phyloP scores from a whole-genome alignment of 306 rosid species.

The Medicago truncatula region MtrunA17r5.0-ANR NC_053045.1:56669001-56669500 shows the following conservation, averaged over 20 bases:
- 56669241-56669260: slow-evolving; percentile 76
- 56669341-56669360: slow-evolving; percentile 82
- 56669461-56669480: slow-evolving; percentile 52
- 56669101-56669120: neutral
- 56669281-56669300: neutral
- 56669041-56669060: too few relatives aligned
- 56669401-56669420: slow-evolving; percentile 69
- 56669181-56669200: slow-evolving; percentile 46
- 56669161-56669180: slow-evolving; percentile 48
- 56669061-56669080: neutral
- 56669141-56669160: slow-evolving; percentile 38
- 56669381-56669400: slow-evolving; percentile 63
- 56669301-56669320: neutral
- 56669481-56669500: slow-evolving; percentile 2
- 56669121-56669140: neutral
- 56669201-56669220: slow-evolving; percentile 29
- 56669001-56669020: too few relatives aligned
- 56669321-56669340: slow-evolving; percentile 67
- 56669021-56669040: too few relatives aligned
- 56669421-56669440: slow-evolving; percentile 57
- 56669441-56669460: slow-evolving; percentile 65
- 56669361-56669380: slow-evolving; percentile 61
- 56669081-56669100: neutral
- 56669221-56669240: slow-evolving; percentile 54
- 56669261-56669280: slow-evolving; percentile 6